Base-by-base conservation (phyloP, 1,284 basidiomycete species). In the Irpex lacteus region DNA sequence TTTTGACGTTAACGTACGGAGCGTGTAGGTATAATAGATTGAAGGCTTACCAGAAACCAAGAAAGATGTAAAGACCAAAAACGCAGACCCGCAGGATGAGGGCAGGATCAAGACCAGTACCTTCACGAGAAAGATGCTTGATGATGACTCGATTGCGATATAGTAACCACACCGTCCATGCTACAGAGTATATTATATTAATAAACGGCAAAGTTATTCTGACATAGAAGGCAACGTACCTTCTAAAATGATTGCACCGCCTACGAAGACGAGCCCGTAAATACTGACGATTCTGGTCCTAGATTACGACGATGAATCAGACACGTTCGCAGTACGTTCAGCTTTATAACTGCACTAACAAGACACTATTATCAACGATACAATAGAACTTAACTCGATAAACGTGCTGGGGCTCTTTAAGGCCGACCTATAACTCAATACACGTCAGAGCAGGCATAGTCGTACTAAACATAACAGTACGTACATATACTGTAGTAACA, bases 321-420 rank as follows among this genome's bases (percentile, higher is more conserved):
- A 26, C 26, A 26, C 19, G 13, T 52, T 52, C 50, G 50, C 18
- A 44, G 18, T 18, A 61, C 9, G 38, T 59, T 36, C 34, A 13
- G 50, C 15, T 32, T 6, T 40, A 47, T 18, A 54, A 4, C 2
- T 15, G 34, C 36, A 61, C 68, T 63, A 8, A 69, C 68, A 67
- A 57, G 11, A 18, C 21, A n/a, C 6, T 13, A 26, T 65, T 59
- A 47, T 69, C 59, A 1, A 69, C 63, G 40, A 65, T 49, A 54
- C 68, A 69, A 56, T 69, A 69, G 47, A 68, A 69, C 13, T 62
- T 18, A 8, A 60, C 68, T 8, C 68, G 65, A 57, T 61, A 59
- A 11, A 69, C 68, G 5, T 32, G 11, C 7, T 62, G 40, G n/a
- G 66, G 68, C 6, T 69, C 32, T 8, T 21, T 5, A 5, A 66